phyloP scores from a whole-genome alignment of 169 alveolate genomes.

The Miamiensis avidus region DNA sequence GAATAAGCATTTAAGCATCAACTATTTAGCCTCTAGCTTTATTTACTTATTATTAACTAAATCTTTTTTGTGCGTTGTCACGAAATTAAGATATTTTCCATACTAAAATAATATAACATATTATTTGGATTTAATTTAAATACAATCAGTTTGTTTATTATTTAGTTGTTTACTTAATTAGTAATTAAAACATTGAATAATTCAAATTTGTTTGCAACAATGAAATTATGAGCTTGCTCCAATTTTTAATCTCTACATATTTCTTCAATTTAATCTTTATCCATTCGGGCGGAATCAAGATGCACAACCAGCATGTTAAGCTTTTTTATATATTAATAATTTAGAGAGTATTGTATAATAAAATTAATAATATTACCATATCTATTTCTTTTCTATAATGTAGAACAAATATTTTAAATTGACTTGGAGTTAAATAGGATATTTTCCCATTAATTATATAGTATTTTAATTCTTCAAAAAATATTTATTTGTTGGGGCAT shows the following conservation, averaged over 20 bases:
- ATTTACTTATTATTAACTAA: too few species aligned
- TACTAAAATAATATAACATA: background rate
- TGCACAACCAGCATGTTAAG: background rate
- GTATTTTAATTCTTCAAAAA: background rate
- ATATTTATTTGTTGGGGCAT: background rate
- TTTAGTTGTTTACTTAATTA: too few species aligned
- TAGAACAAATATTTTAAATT: background rate
- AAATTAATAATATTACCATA: background rate
- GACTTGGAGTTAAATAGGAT: background rate
- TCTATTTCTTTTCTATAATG: background rate
- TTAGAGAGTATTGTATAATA: too few species aligned
- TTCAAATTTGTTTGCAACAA: background rate
- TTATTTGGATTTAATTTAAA: too few species aligned
- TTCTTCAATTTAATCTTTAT: background rate
- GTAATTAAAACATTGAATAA: too few species aligned
- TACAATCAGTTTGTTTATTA: too few species aligned
- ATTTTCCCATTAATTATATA: background rate
- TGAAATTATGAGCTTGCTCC: background rate
- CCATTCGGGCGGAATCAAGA: background rate
- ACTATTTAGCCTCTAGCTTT: background rate
- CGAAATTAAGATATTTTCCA: background rate
- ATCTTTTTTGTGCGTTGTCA: background rate
- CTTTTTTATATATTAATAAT: background rate
- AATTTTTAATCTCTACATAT: background rate
- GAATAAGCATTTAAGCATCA: background rate